These are phyloP conservation scores for Gautieria morchelliformis DNA, from an alignment of 768 basidiomycete genomes.

Conservation along the genomic window DNA sequence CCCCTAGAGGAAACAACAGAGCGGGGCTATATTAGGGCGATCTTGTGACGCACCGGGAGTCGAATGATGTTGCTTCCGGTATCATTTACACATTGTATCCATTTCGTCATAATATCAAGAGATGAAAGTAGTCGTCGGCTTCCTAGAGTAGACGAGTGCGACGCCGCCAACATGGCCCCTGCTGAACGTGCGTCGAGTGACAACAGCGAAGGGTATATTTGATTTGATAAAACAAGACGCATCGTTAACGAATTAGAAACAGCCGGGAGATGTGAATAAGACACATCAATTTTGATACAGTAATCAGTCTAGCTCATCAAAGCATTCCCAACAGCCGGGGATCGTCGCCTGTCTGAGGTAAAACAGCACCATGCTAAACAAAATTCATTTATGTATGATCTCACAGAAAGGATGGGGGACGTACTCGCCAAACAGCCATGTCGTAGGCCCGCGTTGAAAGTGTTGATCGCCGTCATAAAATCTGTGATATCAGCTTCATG, in stretches of 20 bases:
- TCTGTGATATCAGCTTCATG: neutral
- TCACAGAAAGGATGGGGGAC: neutral
- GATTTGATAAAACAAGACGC: too few species aligned
- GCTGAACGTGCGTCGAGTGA: too few species aligned
- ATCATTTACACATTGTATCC: too few species aligned
- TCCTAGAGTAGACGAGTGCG: too few species aligned
- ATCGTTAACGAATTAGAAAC: too few species aligned
- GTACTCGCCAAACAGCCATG: slow-evolving; percentile 6
- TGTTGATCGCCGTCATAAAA: slow-evolving; percentile 1
- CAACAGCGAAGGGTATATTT: too few species aligned
- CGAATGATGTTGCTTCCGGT: neutral
- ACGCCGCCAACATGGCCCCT: too few species aligned
- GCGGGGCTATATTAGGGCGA: slow-evolving; percentile 1
- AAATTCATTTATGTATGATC: neutral
- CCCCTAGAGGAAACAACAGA: slow-evolving; percentile 7
- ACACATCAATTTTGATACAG: too few species aligned
- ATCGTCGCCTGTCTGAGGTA: slow-evolving; percentile 1
- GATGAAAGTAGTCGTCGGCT: too few species aligned
- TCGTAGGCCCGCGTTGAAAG: neutral
- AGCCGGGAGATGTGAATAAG: too few species aligned
- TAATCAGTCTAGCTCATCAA: neutral
- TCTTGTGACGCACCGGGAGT: neutral
- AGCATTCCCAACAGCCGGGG: neutral
- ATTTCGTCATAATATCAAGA: too few species aligned
- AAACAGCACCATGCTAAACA: neutral